These are phyloP conservation scores for Colletotrichum sp. DNA, from an alignment of 2,329 filamentous ascomycete species.

Conservation along the genomic window DNA sequence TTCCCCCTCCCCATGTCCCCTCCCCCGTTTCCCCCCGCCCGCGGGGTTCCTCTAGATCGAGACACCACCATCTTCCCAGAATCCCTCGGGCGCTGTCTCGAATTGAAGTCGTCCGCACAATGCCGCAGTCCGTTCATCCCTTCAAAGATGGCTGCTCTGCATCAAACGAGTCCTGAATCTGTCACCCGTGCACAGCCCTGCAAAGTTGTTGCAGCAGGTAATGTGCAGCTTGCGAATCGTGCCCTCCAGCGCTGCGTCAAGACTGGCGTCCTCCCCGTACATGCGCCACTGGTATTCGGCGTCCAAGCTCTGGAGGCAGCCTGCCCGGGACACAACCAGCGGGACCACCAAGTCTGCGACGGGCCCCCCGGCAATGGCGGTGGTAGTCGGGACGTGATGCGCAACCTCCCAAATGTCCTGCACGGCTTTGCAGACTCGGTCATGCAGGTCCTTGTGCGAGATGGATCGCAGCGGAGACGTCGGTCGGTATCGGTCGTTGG, in stretches of 20 bases:
- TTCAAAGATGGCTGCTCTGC: not conserved
- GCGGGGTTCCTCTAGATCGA: not conserved
- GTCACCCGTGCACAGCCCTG: not conserved
- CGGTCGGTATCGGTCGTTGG: not conserved
- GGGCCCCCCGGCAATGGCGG: not conserved
- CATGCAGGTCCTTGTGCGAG: not conserved
- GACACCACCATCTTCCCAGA: not conserved
- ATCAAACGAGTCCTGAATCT: not conserved
- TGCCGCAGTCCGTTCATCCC: not conserved
- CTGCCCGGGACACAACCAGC: not conserved
- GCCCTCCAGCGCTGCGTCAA: not conserved
- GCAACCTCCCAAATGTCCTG: not conserved
- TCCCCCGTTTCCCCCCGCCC: not conserved
- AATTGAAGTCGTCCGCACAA: not conserved
- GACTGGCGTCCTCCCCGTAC: not conserved
- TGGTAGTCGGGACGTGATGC: not conserved
- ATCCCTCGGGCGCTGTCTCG: not conserved
- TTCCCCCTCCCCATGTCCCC: accelerated
- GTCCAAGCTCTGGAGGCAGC: not conserved
- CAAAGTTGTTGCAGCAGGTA: not conserved
- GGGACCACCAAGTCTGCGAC: not conserved
- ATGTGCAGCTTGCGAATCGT: not conserved
- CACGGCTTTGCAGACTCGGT: not conserved
- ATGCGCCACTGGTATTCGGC: not conserved
- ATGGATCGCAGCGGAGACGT: not conserved